These are phyloP conservation scores for Hemileccinum impolitum DNA, from an alignment of 768 basidiomycete genomes.

Conservation along the genomic window DNA sequence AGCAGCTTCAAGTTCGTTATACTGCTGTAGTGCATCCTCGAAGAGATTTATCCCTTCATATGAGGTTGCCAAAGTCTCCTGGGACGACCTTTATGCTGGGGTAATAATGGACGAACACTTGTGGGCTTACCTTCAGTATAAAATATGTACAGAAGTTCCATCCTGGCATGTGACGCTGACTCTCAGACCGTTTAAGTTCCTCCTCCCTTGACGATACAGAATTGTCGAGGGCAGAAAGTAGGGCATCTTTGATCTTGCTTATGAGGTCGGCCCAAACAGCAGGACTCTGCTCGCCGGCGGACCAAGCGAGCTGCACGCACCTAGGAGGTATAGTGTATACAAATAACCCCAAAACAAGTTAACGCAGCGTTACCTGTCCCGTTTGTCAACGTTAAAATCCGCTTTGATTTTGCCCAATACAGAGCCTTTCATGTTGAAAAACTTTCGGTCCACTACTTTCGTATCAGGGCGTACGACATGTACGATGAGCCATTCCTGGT, in stretches of 20 bases:
- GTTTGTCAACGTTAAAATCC: slow-evolving; percentile 88
- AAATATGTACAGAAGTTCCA: slow-evolving; percentile 99
- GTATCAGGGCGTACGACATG: slow-evolving; percentile 77
- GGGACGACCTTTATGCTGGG: slow-evolving; percentile 7
- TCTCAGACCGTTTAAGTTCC: slow-evolving; percentile 85
- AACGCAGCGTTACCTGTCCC: slow-evolving; percentile 56
- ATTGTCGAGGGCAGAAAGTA: slow-evolving; percentile 80
- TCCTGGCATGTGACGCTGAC: slow-evolving; percentile 87
- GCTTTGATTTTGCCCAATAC: slow-evolving; percentile 87
- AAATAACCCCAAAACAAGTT: slow-evolving; percentile 5
- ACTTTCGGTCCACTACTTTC: slow-evolving; percentile 54
- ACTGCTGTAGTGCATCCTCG: slow-evolving; percentile 86
- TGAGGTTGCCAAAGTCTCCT: slow-evolving; percentile 94
- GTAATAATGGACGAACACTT: neutral
- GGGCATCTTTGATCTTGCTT: slow-evolving; percentile 85
- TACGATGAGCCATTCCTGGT: slow-evolving; percentile 92
- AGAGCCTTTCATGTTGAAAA: slow-evolving; percentile 82
- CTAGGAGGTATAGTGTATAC: slow-evolving; percentile 38
- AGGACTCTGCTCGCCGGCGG: slow-evolving; percentile 67
- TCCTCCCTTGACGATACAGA: slow-evolving; percentile 81
- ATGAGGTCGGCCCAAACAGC: slow-evolving; percentile 84
- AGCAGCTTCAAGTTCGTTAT: slow-evolving; percentile 85
- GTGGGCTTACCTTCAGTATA: slow-evolving; percentile 75
- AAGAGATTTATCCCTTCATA: slow-evolving; percentile 87
- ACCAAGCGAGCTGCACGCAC: slow-evolving; percentile 81